Evolutionary conservation across 345 rosid genomes (phyloP).

Genomic region (Linum tenue): DNA sequence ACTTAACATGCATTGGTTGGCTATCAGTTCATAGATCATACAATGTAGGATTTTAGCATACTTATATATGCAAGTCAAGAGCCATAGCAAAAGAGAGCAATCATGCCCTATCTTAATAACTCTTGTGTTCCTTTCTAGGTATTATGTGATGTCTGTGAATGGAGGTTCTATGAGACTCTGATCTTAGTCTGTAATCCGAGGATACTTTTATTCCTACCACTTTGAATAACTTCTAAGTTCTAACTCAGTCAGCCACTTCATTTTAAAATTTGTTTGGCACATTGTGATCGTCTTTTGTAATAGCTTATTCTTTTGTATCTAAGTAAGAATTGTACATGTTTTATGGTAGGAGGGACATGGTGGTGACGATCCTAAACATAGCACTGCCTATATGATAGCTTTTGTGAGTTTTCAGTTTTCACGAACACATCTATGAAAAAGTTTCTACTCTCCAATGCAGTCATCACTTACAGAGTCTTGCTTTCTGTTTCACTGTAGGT

Average conservation of each 20-base stretch:
- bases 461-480: not conserved
- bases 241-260: not conserved
- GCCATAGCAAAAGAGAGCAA: not conserved
- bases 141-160: no score
- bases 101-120: not conserved
- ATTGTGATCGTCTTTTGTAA: not conserved
- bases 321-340: not conserved
- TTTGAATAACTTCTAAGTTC: not conserved
- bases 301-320: not conserved
- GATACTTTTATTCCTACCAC: not conserved
- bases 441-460: not conserved
- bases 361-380: constrained; percentile 63
- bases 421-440: not conserved
- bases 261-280: not conserved
- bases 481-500: constrained; percentile 25
- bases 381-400: constrained; percentile 54
- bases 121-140: no score
- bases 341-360: constrained; percentile 59
- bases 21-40: not conserved
- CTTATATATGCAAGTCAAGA: no score
- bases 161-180: no score
- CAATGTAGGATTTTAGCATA: no score
- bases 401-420: constrained; percentile 37
- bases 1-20: not conserved
- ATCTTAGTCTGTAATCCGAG: not conserved